Conservation (phyloP, 306 rosid genomes). For the Amphicarpaea edgeworthii region DNA sequence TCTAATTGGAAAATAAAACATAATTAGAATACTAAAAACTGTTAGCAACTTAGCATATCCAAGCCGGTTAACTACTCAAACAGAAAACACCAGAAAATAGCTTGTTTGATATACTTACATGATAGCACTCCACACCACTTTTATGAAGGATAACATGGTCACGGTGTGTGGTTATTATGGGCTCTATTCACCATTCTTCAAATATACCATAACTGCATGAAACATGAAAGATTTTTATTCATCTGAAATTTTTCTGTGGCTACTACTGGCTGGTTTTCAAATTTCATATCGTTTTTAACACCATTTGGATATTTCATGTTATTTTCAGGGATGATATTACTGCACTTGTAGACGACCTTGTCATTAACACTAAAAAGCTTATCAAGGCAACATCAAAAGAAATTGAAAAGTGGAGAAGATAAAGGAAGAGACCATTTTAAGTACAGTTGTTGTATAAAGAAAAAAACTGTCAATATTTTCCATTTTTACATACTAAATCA, state of each 20-base stretch:
- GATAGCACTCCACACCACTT: constrained; percentile 1
- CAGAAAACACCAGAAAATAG: not conserved
- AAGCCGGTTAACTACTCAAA: not conserved
- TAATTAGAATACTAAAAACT: not conserved
- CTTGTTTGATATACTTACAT: constrained; percentile 11
- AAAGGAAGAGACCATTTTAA: constrained; percentile 39
- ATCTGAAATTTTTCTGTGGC: constrained; percentile 19
- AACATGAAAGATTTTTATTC: constrained; percentile 12
- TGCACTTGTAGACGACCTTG: constrained; percentile 79
- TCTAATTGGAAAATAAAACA: not conserved
- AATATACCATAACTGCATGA: constrained; percentile 1
- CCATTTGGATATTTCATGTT: constrained; percentile 24
- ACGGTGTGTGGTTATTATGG: constrained; percentile 21
- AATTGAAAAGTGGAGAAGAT: constrained; percentile 82
- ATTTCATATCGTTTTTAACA: constrained; percentile 8
- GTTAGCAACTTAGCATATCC: not conserved
- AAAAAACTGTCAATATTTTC: constrained; percentile 7
- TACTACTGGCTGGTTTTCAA: constrained; percentile 24
- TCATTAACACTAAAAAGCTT: constrained; percentile 70
- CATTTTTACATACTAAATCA: not conserved
- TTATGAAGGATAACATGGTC: not conserved
- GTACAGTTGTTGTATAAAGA: constrained; percentile 35
- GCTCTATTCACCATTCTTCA: not conserved
- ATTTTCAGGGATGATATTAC: constrained; percentile 68
- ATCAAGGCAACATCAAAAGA: constrained; percentile 70